phyloP scores from a whole-genome alignment of 345 rosid genomes.

The Citrus australasica region DNA sequence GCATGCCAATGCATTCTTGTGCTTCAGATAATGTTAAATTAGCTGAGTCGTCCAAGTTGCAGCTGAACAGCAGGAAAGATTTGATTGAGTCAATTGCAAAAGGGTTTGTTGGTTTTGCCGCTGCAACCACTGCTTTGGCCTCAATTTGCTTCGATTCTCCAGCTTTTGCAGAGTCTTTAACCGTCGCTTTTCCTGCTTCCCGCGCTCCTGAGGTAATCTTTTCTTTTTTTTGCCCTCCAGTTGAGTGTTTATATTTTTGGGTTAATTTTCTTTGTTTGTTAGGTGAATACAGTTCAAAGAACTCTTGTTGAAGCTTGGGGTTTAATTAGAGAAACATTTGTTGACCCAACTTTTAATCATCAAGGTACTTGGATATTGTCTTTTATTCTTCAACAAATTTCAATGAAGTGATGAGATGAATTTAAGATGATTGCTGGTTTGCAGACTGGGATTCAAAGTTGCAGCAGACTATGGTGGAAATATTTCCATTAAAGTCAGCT shows the following conservation, averaged over 20 bases:
- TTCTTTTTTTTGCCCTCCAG: neutral
- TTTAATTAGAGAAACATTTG: conserved; percentile 80
- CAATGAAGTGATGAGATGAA: neutral
- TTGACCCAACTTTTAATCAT: conserved; percentile 84
- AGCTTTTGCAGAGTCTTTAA: conserved; percentile 70
- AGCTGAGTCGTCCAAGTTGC: conserved; percentile 16
- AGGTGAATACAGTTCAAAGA: conserved; percentile 86
- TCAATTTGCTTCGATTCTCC: conserved; percentile 52
- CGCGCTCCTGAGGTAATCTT: conserved; percentile 68
- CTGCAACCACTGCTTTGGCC: conserved; percentile 48
- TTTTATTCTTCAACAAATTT: neutral
- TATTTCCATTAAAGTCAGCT: conserved; percentile 76
- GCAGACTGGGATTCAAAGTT: conserved; percentile 88
- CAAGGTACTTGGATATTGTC: conserved; percentile 47
- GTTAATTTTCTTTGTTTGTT: conserved; percentile 12
- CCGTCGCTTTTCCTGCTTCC: conserved; percentile 82
- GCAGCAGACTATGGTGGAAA: conserved; percentile 91
- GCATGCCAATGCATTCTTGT: conserved; percentile 17
- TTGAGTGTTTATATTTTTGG: neutral
- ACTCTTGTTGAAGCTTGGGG: conserved; percentile 98
- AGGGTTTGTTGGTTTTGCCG: conserved; percentile 52
- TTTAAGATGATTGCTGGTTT: neutral
- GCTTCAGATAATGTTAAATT: conserved; percentile 12
- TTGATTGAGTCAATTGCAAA: conserved; percentile 32
- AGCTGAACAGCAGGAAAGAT: conserved; percentile 3